Base-by-base conservation (phyloP, 176 grass and related monocot species). In the Paspalum vaginatum region DNA sequence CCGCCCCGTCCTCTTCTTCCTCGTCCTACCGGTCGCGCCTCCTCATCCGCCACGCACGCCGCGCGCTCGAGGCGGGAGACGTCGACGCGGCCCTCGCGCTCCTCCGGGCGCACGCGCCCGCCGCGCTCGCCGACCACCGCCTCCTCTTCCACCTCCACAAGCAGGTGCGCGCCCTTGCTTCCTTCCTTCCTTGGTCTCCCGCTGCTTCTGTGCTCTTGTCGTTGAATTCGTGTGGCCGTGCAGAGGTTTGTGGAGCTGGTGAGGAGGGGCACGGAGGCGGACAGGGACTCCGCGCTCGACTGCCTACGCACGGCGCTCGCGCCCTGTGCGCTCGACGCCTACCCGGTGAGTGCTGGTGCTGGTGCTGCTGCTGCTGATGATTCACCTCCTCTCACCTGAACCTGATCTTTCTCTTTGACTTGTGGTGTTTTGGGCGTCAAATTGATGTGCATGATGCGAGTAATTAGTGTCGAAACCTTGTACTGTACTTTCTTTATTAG, bases 171-270 rank as follows among this genome's bases (percentile, higher is more conserved):
- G 21, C 25, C 39, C 43, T 9, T n/a, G n/a, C n/a, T n/a, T 70
- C 55, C 77, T 32, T 32, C 32, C 65, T 1, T 57, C 79, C 54
- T 79, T 54, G 25, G 13, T 57, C 44, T 5, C 78, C 24, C 38
- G 51, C 22, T 61, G 12, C 54, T 37, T 59, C 32, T 37, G 15
- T 49, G 38, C 42, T 9, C 38, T 51, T 49, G 12, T 42, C 9
- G 7, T 7, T 65, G 44, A 43, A 37, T 46, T 62, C 67, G 48
- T 70, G 20, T 65, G 16, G 21, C 37, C 69, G 55, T 79, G 72
- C 87, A 99, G 96, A 95, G 91, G 86, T 99, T 99, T 83, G 88
- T 99, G 44, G 96, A 99, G 88, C 75, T 93, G 9, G 79, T 99
- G 39, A 91, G 96, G 87, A 89, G 72, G 77, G 96, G 87, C 21